A percentile compares a stretch with the other conserved stretches of the same genome.
Conservation (phyloP, 2,329 filamentous ascomycete species). For the Ophiostoma quercus region DNA sequence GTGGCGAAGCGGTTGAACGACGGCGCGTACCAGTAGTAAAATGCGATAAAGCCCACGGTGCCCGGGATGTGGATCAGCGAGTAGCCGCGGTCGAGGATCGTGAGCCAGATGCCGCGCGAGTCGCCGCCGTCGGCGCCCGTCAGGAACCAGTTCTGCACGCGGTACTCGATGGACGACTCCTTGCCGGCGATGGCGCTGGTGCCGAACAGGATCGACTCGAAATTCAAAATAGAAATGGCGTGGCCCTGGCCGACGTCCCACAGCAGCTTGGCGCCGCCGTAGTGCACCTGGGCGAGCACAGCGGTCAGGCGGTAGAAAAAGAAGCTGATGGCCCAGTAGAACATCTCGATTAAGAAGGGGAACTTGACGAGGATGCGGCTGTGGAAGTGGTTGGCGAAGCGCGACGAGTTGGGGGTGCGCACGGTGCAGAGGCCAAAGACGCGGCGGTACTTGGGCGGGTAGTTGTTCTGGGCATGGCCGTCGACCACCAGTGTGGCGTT, state of each 20-base stretch:
- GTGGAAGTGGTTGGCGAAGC: constrained; percentile 53
- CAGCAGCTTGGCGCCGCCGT: constrained; percentile 44
- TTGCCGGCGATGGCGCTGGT: constrained; percentile 29
- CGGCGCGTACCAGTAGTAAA: constrained; percentile 56
- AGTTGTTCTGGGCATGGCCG: neutral
- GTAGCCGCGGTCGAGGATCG: constrained; percentile 46
- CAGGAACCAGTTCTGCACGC: constrained; percentile 43
- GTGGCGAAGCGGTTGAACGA: constrained; percentile 36
- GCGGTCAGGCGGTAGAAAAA: constrained; percentile 58
- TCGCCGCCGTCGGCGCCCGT: constrained; percentile 37
- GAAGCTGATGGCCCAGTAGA: constrained; percentile 65
- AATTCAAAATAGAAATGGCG: constrained; percentile 39
- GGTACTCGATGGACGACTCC: constrained; percentile 40
- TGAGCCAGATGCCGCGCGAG: constrained; percentile 35
- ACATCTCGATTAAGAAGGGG: constrained; percentile 67
- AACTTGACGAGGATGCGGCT: constrained; percentile 58
- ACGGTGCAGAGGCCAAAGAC: constrained; percentile 34
- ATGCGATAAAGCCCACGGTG: constrained; percentile 54
- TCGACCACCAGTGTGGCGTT: neutral
- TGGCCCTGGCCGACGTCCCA: constrained; percentile 44
- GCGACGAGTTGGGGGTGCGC: constrained; percentile 51
- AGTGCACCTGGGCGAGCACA: constrained; percentile 45
- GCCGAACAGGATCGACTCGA: constrained; percentile 36
- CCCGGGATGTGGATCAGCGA: constrained; percentile 48
- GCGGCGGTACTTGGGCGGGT: constrained; percentile 18